Evolutionary conservation across 208 protist genomes (phyloP), one percentile per base, ranked within the genome.

Genomic region (Trypanosoma grayi): DNA sequence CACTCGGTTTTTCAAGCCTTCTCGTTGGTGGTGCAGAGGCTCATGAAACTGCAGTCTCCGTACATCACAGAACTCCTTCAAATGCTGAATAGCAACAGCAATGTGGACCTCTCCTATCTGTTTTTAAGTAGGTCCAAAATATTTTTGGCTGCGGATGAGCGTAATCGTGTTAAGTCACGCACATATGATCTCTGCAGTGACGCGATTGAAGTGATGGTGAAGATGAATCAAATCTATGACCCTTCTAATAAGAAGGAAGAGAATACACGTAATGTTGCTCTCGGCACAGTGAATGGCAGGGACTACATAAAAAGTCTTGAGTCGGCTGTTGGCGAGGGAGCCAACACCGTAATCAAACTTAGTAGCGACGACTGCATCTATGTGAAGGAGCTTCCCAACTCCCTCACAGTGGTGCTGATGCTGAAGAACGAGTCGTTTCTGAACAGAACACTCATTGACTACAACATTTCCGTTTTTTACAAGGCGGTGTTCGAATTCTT

Each of bases 1-100:
- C 85, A 95, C 60, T 95, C 89, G 25, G 81, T 95, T 36, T 95
- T 95, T 63, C 84, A 95, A 66, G 89, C 89, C 24, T 95, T 95
- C 60, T 95, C 89, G 2, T 51, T 90, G 3, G 89, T 95, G 2
- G 89, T 95, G 41, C 89, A 93, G 56, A 78, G 81, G 34, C 78
- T 95, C 1, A 93, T 93, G 45, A 82, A 81, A 66, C 69, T 58
- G n/a, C 83, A 92, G 64, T 78, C 70, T 20, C 78, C 77, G 41
- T 91, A 92, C 61, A 90, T 95, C 43, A 89, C 76, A 25, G 85
- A 92, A 69, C 62, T 90, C 25, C 70, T 95, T 22, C 82, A 93
- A 59, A 90, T 92, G 82, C 56, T 93, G 40, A 95, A 95, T 74
- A 87, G 77, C 25, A 95, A 93, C 62, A 90, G 89, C 63, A 87